Evolutionary conservation across 345 rosid genomes (phyloP).

Genomic region (Gossypium ekmanianum): DNA sequence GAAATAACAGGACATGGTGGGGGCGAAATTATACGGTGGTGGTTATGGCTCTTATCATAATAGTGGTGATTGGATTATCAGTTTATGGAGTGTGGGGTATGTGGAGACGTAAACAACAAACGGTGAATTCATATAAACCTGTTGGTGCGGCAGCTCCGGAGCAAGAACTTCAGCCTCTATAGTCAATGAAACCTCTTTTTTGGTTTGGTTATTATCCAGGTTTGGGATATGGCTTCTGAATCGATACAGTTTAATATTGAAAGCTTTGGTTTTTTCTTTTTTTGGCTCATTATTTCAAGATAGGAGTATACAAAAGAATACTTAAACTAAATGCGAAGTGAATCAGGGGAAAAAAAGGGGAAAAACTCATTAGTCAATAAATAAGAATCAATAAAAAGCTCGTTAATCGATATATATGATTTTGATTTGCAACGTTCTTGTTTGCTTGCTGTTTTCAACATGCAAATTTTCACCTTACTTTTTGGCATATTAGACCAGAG

Average conservation of each 20-base stretch:
- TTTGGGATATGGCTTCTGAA: background rate
- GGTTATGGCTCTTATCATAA: slow-evolving; percentile 15
- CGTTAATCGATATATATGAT: background rate
- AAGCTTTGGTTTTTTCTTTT: background rate
- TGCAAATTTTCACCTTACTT: background rate
- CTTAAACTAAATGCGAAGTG: background rate
- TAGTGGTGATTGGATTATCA: slow-evolving; percentile 30
- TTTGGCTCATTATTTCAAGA: background rate
- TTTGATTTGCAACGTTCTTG: background rate
- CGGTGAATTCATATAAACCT: slow-evolving; percentile 47
- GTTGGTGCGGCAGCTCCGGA: slow-evolving; percentile 44
- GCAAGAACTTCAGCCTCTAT: slow-evolving; percentile 63
- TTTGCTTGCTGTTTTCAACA: background rate
- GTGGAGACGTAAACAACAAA: slow-evolving; percentile 41
- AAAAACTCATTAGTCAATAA: background rate
- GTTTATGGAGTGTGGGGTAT: slow-evolving; percentile 44
- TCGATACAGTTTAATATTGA: background rate
- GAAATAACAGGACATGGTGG: slow-evolving; percentile 56
- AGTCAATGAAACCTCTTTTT: slow-evolving; percentile 9
- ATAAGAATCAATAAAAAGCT: background rate
- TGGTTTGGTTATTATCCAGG: background rate
- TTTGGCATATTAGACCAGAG: background rate
- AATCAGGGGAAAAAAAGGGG: background rate
- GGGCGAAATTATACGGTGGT: slow-evolving; percentile 31
- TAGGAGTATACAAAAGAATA: slow-evolving; percentile 6